A percentile compares a stretch with the other conserved stretches of the same genome.
phyloP scores from a whole-genome alignment of 257 asterid species.

The Paulownia fortunei region DNA sequence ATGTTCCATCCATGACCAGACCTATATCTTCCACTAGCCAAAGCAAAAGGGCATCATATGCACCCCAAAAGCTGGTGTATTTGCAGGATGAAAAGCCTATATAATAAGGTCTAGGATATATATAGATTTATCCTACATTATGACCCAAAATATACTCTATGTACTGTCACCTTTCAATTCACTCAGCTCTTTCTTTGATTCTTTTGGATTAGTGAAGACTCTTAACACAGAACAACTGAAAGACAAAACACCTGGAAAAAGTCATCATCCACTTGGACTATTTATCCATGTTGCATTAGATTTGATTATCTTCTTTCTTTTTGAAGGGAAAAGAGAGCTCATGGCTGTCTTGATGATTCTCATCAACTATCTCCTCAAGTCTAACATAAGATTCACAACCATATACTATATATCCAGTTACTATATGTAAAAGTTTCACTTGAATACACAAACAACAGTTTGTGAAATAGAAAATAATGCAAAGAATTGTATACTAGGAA shows the following conservation, averaged over 20 bases:
- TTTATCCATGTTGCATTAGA: no score
- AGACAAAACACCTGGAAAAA: constrained; percentile 45
- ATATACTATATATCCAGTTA: no score
- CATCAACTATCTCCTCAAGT: no score
- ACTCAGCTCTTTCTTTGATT: no score
- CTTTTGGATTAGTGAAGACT: constrained; percentile 43
- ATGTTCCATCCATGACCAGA: constrained; percentile 63
- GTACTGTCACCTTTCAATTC: constrained; percentile 26
- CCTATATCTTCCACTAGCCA: constrained; percentile 60
- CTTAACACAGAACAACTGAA: constrained; percentile 39
- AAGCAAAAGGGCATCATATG: constrained; percentile 66
- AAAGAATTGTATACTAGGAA: no score
- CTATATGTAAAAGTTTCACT: no score
- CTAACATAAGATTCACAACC: no score
- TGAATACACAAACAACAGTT: no score
- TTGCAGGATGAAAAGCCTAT: constrained; percentile 61
- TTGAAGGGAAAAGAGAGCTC: constrained; percentile 25
- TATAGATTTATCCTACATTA: constrained; percentile 31
- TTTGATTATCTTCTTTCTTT: no score
- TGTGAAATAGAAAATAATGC: neutral
- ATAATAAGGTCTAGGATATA: constrained; percentile 27
- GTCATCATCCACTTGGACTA: constrained; percentile 24
- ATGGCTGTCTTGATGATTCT: no score
- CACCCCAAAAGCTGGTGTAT: constrained; percentile 66
- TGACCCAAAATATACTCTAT: constrained; percentile 28